phyloP scores from a whole-genome alignment of 2,329 filamentous ascomycete genomes.

The Aspergillus ibericus region DNA sequence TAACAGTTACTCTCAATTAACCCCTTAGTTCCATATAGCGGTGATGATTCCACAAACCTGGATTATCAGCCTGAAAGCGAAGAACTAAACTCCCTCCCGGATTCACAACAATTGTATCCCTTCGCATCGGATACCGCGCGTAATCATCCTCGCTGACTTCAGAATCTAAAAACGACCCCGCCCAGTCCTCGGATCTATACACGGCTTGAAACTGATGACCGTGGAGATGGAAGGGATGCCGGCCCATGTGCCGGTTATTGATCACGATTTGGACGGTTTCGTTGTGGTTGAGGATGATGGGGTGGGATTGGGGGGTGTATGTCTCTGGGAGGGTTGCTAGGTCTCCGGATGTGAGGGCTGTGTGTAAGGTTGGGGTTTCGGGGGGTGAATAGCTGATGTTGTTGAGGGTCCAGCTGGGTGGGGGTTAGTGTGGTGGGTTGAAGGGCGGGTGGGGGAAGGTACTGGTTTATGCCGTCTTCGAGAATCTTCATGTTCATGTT shows the following conservation, averaged over 20 bases:
- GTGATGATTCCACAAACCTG: constrained; percentile 38
- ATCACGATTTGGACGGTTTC: constrained; percentile 42
- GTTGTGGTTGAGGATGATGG: constrained; percentile 65
- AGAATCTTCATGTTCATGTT: constrained; percentile 59
- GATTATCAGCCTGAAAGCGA: constrained; percentile 57
- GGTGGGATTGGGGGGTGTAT: constrained; percentile 64
- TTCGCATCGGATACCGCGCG: constrained; percentile 46
- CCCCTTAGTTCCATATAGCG: too few relatives aligned
- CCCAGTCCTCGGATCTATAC: constrained; percentile 19
- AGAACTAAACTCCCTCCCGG: constrained; percentile 57
- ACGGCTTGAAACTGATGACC: constrained; percentile 70
- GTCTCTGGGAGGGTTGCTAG: constrained; percentile 58
- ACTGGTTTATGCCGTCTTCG: constrained; percentile 2
- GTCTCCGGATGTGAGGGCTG: constrained; percentile 60
- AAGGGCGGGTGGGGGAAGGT: too few relatives aligned
- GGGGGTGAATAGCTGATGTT: constrained; percentile 71
- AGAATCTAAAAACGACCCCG: constrained; percentile 26
- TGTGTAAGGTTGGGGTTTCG: constrained; percentile 77
- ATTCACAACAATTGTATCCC: constrained; percentile 53
- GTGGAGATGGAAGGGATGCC: constrained; percentile 75
- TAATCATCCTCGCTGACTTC: constrained; percentile 34
- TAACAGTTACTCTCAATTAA: too few relatives aligned
- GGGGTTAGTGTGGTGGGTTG: too few relatives aligned
- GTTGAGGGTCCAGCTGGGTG: constrained; percentile 56
- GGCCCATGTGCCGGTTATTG: constrained; percentile 50